Evolutionary conservation across 257 asterid genomes (phyloP).

Genomic region (Salvia rosmarinus): DNA sequence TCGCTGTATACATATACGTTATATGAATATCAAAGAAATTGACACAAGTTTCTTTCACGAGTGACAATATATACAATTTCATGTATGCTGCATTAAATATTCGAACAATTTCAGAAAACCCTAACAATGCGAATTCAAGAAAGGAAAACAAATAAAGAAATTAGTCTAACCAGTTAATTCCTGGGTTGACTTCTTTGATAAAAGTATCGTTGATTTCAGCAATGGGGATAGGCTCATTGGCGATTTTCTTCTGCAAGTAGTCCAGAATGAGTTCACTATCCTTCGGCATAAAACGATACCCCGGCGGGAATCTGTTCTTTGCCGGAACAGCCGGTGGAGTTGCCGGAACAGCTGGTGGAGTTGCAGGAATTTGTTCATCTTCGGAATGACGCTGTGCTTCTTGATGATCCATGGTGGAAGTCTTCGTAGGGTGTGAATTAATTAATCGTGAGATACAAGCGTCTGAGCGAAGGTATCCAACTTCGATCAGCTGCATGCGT

Average conservation of each 20-base stretch:
- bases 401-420: not conserved
- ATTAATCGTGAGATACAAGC: not conserved
- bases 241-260: constrained; percentile 4
- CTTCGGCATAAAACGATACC: constrained; percentile 14
- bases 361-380: not conserved
- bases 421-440: not conserved
- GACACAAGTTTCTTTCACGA: too few relatives aligned
- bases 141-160: not conserved
- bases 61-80: too few relatives aligned
- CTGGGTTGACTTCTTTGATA: not conserved
- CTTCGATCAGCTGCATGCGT: not conserved
- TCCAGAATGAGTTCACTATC: constrained; percentile 16
- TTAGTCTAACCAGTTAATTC: not conserved
- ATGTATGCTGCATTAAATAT: too few relatives aligned
- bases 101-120: too few relatives aligned
- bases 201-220: not conserved
- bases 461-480: not conserved
- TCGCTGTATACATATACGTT: not conserved
- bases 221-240: not conserved
- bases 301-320: not conserved
- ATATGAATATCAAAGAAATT: not conserved
- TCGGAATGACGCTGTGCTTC: not conserved
- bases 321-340: not conserved
- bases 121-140: not conserved
- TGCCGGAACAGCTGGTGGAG: not conserved